Conservation (phyloP, 192 early-diverging fungal genomes). For the Mortierella hygrophila region DNA sequence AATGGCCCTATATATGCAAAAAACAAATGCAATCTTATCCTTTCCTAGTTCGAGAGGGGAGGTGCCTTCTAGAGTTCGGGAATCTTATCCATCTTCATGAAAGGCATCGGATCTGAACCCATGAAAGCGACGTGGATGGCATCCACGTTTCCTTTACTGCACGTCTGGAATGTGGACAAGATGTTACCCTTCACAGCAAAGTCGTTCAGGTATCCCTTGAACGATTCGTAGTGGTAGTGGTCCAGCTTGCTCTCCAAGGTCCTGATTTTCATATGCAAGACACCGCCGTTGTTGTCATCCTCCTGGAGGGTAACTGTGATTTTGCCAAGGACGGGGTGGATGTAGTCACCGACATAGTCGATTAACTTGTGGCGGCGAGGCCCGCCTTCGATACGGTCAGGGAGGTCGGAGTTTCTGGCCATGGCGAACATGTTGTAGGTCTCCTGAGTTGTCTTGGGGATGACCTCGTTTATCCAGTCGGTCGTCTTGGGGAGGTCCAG, state of each 20-base stretch:
- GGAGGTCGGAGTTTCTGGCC: background rate
- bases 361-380: background rate
- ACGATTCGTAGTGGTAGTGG: background rate
- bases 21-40: too few relatives aligned
- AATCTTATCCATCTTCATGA: background rate
- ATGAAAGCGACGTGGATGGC: background rate
- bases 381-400: background rate
- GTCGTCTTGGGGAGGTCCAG: background rate
- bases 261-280: background rate
- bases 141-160: background rate
- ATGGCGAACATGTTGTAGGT: background rate
- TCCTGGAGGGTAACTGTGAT: background rate
- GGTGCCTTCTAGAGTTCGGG: background rate
- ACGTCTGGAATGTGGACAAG: background rate
- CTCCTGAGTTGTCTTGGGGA: background rate
- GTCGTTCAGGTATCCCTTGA: background rate
- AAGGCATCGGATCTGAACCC: background rate
- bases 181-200: background rate
- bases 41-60: too few relatives aligned
- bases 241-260: background rate
- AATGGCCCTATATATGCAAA: too few relatives aligned
- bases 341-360: constrained; percentile 6
- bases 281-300: background rate
- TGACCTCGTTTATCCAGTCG: background rate
- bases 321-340: constrained; percentile 1